Evolutionary conservation across 1,284 basidiomycete genomes (phyloP), one percentile per base, ranked within the genome.

Genomic region (Entoloma clypeatum): DNA sequence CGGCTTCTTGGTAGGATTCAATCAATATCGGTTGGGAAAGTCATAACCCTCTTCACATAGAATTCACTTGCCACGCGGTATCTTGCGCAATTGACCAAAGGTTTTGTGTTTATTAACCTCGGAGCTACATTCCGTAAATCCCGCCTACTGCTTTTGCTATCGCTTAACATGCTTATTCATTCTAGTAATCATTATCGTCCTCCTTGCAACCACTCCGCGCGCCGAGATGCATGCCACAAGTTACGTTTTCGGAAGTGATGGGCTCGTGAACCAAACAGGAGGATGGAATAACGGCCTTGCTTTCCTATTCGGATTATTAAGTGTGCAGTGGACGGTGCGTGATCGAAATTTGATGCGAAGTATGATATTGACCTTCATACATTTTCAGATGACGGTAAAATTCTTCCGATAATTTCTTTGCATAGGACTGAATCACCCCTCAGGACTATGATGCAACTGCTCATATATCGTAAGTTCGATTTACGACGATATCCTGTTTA

Each of bases 301-400:
- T 1, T 94, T 95, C 68, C 65, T 94, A 38, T 84, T 96, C 49
- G 92, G 92, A 19, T 65, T 96, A 41, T 68, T 94, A 41, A 89
- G 86, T 48, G 92, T 96, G 7, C 89, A 95, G 62, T 95, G 88
- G 89, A 91, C 87, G 44, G 84, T 88, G 59, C 47, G 81, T 64
- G 8, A 19, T 37, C 16, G 27, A 3, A 14, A 14, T 28, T 34
- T n/a, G n/a, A 9, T 23, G 8, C 26, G 10, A 18, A 14, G 10
- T 10, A 34, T 26, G 21, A 13, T 24, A 25, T 18, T 14, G 13
- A 7, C 18, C 17, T 34, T 21, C 26, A 45, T n/a, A 26, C 33
- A 8, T 41, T 31, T 36, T 14, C 49, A 83, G 73, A 84, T 85
- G 81, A 85, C 84, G 44, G 81, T 80, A 57, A 58, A 71, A 43